Percentiles rank a stretch among this genome's conserved stretches.
phyloP scores from a whole-genome alignment of 345 rosid genomes.

The Populus alba region DNA sequence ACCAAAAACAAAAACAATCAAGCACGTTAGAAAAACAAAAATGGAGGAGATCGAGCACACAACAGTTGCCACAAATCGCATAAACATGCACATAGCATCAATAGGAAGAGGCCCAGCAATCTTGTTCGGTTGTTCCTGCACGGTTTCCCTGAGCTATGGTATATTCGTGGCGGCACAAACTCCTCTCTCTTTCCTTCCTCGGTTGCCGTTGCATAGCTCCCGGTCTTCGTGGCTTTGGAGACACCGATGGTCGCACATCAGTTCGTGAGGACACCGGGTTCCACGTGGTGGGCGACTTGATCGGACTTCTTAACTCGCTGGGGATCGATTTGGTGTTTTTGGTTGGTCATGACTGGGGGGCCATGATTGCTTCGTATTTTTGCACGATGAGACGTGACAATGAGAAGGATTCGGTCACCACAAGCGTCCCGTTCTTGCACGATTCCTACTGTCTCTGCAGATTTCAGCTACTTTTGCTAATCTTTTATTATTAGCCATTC shows the following conservation, averaged over 20 bases:
- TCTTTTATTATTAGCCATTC: too few relatives aligned
- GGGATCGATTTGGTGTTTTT: constrained; percentile 46
- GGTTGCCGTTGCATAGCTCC: constrained; percentile 65
- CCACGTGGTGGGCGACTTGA: constrained; percentile 30
- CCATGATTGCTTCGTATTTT: constrained; percentile 49
- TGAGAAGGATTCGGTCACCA: constrained; percentile 56
- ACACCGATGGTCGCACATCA: constrained; percentile 51
- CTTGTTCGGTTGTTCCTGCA: constrained; percentile 19
- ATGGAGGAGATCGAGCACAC: constrained; percentile 34
- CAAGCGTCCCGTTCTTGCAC: constrained; percentile 43
- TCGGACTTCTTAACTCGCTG: constrained; percentile 32
- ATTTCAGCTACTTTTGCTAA: constrained; percentile 44
- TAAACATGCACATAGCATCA: constrained; percentile 28
- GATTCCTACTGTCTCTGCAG: constrained; percentile 60
- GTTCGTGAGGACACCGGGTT: constrained; percentile 36
- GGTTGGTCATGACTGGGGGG: constrained; percentile 88
- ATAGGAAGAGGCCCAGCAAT: constrained; percentile 21
- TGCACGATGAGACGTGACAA: constrained; percentile 57
- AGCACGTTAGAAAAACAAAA: neutral
- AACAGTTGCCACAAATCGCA: constrained; percentile 29
- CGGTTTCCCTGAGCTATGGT: constrained; percentile 34
- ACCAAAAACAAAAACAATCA: neutral
- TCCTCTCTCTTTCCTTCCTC: constrained; percentile 46
- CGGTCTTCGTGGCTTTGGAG: constrained; percentile 65
- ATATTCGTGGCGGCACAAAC: constrained; percentile 63